These are phyloP conservation scores for Colletotrichum sidae DNA, from an alignment of 2,329 filamentous ascomycete genomes.

Conservation along the genomic window DNA sequence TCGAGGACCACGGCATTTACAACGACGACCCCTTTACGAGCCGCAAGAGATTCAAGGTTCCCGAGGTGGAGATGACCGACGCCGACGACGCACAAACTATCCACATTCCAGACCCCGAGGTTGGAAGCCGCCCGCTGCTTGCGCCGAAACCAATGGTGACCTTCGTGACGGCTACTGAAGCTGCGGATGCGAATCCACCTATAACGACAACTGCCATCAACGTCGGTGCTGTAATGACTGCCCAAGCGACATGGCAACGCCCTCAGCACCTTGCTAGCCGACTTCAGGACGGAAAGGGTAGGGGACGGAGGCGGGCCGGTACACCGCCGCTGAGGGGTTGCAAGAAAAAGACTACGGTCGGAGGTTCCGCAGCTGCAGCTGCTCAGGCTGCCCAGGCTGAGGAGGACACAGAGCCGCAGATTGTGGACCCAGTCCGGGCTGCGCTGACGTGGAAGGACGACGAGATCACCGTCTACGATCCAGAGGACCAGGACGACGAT, in stretches of 20 bases:
- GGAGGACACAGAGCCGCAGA: constrained; percentile 47
- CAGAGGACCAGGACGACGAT: constrained; percentile 74
- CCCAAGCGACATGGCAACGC: constrained; percentile 40
- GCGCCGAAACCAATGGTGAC: not conserved
- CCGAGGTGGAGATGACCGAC: constrained; percentile 46
- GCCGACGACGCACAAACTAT: constrained; percentile 32
- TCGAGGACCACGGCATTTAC: constrained; percentile 44
- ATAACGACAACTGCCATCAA: constrained; percentile 37
- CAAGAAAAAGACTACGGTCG: constrained; percentile 19
- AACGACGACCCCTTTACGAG: constrained; percentile 43
- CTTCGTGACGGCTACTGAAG: not conserved
- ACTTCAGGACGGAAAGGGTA: constrained; percentile 52
- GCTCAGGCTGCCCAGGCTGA: constrained; percentile 17
- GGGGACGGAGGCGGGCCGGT: constrained; percentile 47
- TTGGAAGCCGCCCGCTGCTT: constrained; percentile 24
- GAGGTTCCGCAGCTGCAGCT: constrained; percentile 17
- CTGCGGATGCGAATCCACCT: constrained; percentile 17
- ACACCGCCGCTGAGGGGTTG: constrained; percentile 50
- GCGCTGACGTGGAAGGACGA: constrained; percentile 76
- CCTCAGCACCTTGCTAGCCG: constrained; percentile 54
- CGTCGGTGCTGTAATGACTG: not conserved
- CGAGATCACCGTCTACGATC: constrained; percentile 75
- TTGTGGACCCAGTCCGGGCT: constrained; percentile 67
- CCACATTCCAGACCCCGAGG: constrained; percentile 34
- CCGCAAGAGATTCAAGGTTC: constrained; percentile 54